Base-by-base conservation (phyloP, 148 eudicot species). In the Drosera capensis region DNA sequence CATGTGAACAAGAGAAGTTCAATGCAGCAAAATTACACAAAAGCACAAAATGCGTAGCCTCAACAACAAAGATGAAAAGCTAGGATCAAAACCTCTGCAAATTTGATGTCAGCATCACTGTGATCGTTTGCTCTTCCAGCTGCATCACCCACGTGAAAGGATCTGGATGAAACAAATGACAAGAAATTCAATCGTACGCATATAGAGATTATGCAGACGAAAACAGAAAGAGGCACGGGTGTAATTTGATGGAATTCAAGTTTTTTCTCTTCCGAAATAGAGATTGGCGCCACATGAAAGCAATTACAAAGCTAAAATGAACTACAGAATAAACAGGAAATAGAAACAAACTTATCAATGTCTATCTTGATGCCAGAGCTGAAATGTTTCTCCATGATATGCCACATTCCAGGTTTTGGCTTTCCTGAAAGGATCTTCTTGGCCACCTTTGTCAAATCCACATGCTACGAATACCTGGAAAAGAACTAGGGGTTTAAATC, bases 81-180 rank as follows among this genome's bases (percentile, higher is more conserved):
- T n/a, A n/a, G n/a, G n/a, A n/a, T n/a, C 38, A 40, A 43, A 63
- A 86, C 94, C 96, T 87, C 46, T 43, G 96, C 96, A 70, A 87
- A 87, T 74, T 71, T 71, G 40, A 72, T 67, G 55, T 87, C 96
- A 16, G 92, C 96, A 58, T 68, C 80, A 60, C 94, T 82, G 59
- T 82, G 96, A 49, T 87, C 96, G 7, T 58, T 45, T 18, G 38
- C 28, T 53, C 96, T 77, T 51, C 96, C 96, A 56, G 96, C 94
- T 6, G 96, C 96, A 72, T 87, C 96, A 44, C 96, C 96, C 40
- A 87, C 96, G 68, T 77, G 80, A 63, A 87, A 87, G 47, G 96
- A 87, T 42, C 94, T 87, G 71, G n/a, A 20, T n/a, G 25, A 31
- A 7, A 47, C 21, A 58, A 17, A 11, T n/a, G 41, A 21, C 19